phyloP scores from a whole-genome alignment of 2,329 filamentous ascomycete species.

The Aureobasidium melanogenum region DNA sequence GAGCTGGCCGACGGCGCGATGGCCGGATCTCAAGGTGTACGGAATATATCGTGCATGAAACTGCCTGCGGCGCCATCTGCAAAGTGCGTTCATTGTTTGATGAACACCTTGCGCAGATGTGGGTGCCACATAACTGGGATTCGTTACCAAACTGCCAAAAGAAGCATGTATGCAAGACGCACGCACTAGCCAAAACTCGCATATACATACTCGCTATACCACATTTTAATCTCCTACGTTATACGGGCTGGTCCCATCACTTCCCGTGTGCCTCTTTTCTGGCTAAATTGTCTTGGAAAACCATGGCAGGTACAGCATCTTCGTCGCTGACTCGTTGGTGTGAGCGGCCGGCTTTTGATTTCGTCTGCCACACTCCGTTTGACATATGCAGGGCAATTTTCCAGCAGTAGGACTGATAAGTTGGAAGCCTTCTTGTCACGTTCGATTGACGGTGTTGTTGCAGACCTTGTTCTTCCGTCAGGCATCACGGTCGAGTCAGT shows the following conservation, averaged over 20 bases:
- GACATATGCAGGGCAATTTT: background rate
- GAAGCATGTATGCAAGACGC: background rate
- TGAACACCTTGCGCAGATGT: no score
- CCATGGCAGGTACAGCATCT: background rate
- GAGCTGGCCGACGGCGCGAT: no score
- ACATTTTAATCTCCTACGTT: no score
- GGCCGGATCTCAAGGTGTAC: no score
- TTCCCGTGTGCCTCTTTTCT: background rate
- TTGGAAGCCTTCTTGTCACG: background rate
- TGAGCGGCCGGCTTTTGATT: background rate
- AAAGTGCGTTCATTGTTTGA: background rate
- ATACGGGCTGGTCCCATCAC: no score
- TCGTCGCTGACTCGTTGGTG: background rate
- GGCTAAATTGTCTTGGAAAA: background rate
- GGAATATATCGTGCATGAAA: no score
- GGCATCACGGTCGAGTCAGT: background rate
- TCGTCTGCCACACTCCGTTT: background rate
- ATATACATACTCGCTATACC: background rate
- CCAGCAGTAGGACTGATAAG: background rate
- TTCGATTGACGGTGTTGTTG: background rate
- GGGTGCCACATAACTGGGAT: no score
- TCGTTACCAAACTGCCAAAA: no score
- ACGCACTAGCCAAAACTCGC: background rate
- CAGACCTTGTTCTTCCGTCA: background rate
- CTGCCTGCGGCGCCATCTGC: background rate